Percentiles rank a stretch among this genome's conserved stretches.
Evolutionary conservation across 2,329 filamentous ascomycete genomes (phyloP).

Genomic region (Pseudocercospora crystallina): DNA sequence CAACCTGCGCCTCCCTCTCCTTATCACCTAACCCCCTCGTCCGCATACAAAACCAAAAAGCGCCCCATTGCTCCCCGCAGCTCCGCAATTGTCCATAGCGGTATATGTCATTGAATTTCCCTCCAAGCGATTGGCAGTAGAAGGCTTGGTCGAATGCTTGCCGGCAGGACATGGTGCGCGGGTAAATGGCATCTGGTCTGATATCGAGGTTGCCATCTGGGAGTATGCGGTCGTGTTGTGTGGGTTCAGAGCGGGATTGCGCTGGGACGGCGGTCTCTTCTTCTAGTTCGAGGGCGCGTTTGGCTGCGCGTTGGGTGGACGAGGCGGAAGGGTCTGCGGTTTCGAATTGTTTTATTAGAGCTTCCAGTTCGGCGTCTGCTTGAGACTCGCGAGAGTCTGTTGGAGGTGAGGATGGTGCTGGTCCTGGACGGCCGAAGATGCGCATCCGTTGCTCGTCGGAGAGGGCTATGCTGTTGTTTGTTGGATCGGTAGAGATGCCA

Average conservation of each 20-base stretch:
- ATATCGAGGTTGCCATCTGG: slow-evolving; percentile 33
- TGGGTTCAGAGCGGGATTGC: slow-evolving; percentile 13
- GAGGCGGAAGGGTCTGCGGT: slow-evolving; percentile 24
- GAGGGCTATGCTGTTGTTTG: slow-evolving; percentile 17
- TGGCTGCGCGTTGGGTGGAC: slow-evolving; percentile 4
- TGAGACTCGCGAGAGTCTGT: slow-evolving; percentile 39
- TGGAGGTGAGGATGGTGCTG: slow-evolving; percentile 23
- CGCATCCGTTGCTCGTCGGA: slow-evolving; percentile 31
- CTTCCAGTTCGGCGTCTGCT: slow-evolving; percentile 56
- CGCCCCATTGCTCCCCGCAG: slow-evolving; percentile 83
- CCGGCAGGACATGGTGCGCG: slow-evolving; percentile 82
- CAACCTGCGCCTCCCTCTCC: slow-evolving; percentile 60
- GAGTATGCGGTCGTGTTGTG: slow-evolving; percentile 24
- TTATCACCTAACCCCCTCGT: slow-evolving; percentile 63
- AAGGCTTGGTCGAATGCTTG: slow-evolving; percentile 89
- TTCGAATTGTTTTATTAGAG: slow-evolving; percentile 52
- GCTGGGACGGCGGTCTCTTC: slow-evolving; percentile 17
- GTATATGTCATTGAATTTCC: slow-evolving; percentile 90
- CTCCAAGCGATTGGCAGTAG: slow-evolving; percentile 88
- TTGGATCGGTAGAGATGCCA: no score
- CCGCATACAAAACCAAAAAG: slow-evolving; percentile 98
- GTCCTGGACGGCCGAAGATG: slow-evolving; percentile 30
- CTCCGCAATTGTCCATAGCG: slow-evolving; percentile 74
- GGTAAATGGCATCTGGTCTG: slow-evolving; percentile 67
- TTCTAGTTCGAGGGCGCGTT: slow-evolving; percentile 20